phyloP scores from a whole-genome alignment of 2,329 filamentous ascomycete species.

The Stagonosporopsis vannaccii region DNA sequence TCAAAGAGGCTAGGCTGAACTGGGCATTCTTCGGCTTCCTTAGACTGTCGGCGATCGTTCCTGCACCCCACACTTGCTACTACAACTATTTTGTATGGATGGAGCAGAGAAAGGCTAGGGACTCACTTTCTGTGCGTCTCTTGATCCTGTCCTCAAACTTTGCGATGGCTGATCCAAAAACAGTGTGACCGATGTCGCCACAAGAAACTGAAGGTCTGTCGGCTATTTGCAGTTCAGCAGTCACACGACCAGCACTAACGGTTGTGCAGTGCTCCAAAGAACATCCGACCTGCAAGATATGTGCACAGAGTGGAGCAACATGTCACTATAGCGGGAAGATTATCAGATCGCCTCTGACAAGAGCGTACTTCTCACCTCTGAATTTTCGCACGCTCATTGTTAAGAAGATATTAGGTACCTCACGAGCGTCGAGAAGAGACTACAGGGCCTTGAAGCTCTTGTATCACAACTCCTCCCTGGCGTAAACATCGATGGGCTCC shows the following conservation, averaged over 20 bases:
- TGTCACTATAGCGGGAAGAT: conserved; percentile 38
- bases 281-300: conserved; percentile 29
- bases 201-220: conserved; percentile 32
- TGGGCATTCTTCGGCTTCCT: conserved; percentile 1
- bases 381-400: not conserved
- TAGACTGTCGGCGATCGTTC: not conserved
- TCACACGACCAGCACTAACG: not conserved
- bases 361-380: conserved; percentile 18
- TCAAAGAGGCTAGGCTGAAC: conserved; percentile 1
- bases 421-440: conserved; percentile 32
- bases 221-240: not conserved
- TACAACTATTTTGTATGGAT: conserved; percentile 25
- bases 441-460: conserved; percentile 27
- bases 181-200: conserved; percentile 36
- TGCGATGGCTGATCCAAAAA: conserved; percentile 7
- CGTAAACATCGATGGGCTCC: conserved; percentile 29
- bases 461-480: conserved; percentile 31
- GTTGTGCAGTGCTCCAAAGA: conserved; percentile 33
- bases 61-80: conserved; percentile 11
- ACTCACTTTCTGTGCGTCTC: conserved; percentile 23
- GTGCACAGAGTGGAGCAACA: conserved; percentile 26
- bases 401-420: conserved; percentile 22
- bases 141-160: not conserved
- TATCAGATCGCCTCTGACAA: conserved; percentile 33
- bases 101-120: conserved; percentile 32